Percentiles rank a stretch among this genome's conserved stretches.
Evolutionary conservation across 768 basidiomycete species (phyloP).

Genomic region (Auricularia heimuer): DNA sequence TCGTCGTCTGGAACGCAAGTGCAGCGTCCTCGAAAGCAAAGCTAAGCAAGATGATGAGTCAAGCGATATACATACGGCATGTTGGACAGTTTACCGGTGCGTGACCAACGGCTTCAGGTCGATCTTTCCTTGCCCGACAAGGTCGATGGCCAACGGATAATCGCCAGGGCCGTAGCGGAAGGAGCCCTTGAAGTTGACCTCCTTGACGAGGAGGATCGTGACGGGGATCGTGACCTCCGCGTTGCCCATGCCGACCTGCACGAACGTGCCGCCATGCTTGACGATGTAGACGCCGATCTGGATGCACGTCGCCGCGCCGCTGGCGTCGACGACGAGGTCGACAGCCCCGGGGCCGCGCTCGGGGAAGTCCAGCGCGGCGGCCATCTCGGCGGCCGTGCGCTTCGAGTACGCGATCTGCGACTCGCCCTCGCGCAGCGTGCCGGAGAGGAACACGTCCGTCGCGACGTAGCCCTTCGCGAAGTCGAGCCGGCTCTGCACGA

Average conservation of each 20-base stretch:
- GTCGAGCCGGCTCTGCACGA: constrained; percentile 61
- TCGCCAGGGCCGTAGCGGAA: constrained; percentile 91
- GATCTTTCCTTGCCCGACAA: constrained; percentile 73
- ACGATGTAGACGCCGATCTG: constrained; percentile 46
- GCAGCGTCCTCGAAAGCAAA: constrained; percentile 70
- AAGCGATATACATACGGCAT: no score
- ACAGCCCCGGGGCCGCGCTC: constrained; percentile 63
- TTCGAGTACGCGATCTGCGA: constrained; percentile 58
- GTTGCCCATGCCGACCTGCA: constrained; percentile 78
- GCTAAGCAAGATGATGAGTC: constrained; percentile 15
- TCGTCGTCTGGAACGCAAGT: constrained; percentile 74
- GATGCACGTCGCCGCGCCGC: constrained; percentile 86
- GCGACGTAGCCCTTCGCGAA: constrained; percentile 87
- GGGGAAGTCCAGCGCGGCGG: constrained; percentile 50
- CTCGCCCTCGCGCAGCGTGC: constrained; percentile 50
- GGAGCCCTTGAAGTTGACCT: constrained; percentile 74
- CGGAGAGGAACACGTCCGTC: constrained; percentile 62
- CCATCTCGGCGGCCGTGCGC: constrained; percentile 61
- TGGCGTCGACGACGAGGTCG: constrained; percentile 85
- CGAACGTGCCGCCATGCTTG: constrained; percentile 19
- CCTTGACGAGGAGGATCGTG: constrained; percentile 59
- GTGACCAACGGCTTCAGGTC: constrained; percentile 84
- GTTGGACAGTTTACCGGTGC: constrained; percentile 31
- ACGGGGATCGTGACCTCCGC: constrained; percentile 62
- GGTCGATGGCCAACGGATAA: constrained; percentile 75